Base-by-base conservation (phyloP, 1,284 basidiomycete genomes). In the Ceratobasidium sp. region DNA sequence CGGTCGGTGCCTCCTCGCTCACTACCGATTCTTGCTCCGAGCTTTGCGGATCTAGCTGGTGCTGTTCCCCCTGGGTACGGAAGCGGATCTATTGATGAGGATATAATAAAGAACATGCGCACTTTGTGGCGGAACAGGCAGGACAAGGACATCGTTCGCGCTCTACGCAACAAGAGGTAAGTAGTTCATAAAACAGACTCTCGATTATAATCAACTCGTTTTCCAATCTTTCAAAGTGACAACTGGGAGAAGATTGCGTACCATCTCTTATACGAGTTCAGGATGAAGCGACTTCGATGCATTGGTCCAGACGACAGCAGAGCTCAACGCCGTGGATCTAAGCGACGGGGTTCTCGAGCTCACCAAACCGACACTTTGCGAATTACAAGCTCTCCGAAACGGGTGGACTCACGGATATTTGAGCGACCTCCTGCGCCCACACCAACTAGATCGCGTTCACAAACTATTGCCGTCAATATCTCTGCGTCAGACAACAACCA, bases 181-280 rank as follows among this genome's bases (percentile, higher is more conserved):
- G 83, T 86, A 67, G 76, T 84, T 81, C 15, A 10, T 1, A n/a
- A 20, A 28, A 47, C 33, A 23, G 2, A 28, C 10, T 49, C 17
- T 54, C 53, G 5, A 3, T 61, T 28, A 17, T 31, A 15, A 63
- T 28, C 15, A 51, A 23, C 23, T 53, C n/a, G 33, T 58, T 2
- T n/a, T 15, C 35, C 23, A 8, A 37, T 37, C 8, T 56, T 3
- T 37, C 13, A n/a, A 60, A 89, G 90, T 77, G 90, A 90, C 77
- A 96, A 93, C 28, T 96, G 94, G 94, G 94, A 97, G 83, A 98
- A 98, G 84, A 93, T 93, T 0, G 93, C 97, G 66, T 98, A 98
- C 84, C 92, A 94, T 81, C 86, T 97, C 13, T 87, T 98, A 13
- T 86, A 91, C 76, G 90, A 91, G 79, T 97, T 97, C 84, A 90